phyloP scores from a whole-genome alignment of 805 yeast genomes.

The Ascoidea tarda region DNA sequence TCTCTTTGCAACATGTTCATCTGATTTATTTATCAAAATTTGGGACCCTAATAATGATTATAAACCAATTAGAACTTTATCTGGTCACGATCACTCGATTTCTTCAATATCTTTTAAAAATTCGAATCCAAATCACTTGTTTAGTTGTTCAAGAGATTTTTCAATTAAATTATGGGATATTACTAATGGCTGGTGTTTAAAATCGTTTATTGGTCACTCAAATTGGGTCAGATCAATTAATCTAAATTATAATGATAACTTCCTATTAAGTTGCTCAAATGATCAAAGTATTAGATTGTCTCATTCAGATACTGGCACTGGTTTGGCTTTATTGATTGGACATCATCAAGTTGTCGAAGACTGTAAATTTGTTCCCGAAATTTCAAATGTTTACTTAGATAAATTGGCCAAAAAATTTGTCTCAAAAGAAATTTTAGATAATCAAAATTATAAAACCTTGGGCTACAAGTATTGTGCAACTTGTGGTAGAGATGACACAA shows the following conservation, averaged over 20 bases:
- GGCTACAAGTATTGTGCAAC: constrained; percentile 64
- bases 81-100: constrained; percentile 83
- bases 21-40: constrained; percentile 44
- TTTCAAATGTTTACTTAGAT: constrained; percentile 34
- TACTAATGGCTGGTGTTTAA: constrained; percentile 48
- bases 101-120: constrained; percentile 44
- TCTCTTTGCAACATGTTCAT: constrained; percentile 32
- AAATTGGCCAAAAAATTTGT: constrained; percentile 22
- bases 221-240: constrained; percentile 79
- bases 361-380: constrained; percentile 47
- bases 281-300: constrained; percentile 64
- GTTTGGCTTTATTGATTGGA: constrained; percentile 52
- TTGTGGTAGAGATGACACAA: constrained; percentile 65
- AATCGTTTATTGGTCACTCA: constrained; percentile 62
- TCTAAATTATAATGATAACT: constrained; percentile 33
- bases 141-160: constrained; percentile 52
- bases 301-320: constrained; percentile 52
- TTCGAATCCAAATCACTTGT: constrained; percentile 29
- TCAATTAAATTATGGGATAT: constrained; percentile 55
- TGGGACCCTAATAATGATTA: constrained; percentile 48
- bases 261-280: constrained; percentile 58
- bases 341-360: constrained; percentile 78
- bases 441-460: constrained; percentile 19
- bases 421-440: constrained; percentile 14
- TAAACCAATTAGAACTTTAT: constrained; percentile 42